Evolutionary conservation across 768 basidiomycete genomes (phyloP), one percentile per base, ranked within the genome.

Genomic region (Coprinopsis strossmayeri): DNA sequence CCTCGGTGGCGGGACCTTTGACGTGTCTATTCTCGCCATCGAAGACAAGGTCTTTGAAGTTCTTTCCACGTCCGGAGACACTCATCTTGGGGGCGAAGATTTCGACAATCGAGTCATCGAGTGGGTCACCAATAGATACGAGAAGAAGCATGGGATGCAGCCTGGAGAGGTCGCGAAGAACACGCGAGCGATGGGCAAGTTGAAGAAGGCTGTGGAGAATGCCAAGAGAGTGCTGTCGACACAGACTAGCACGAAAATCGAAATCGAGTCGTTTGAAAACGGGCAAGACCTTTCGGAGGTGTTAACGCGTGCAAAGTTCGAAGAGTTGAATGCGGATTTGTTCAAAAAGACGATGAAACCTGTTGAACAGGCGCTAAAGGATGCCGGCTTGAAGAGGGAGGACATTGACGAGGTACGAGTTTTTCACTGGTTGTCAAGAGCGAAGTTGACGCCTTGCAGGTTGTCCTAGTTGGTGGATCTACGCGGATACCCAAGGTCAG

Each of bases 301-400:
- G 5, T 71, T 90, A 44, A 90, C 87, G 17, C 75, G 87, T 41
- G 86, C 85, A 65, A 87, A 88, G 69, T 90, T 91, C 63, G 88
- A 90, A 70, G 85, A 89, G 65, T 72, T 90, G 57, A 89, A 87
- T 72, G 75, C 82, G 66, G 87, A 88, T 58, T 73, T 91, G 23
- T 89, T 91, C 78, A 71, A 79, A 56, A 84, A 83, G 76, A 90
- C 87, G 12, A 81, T 91, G 82, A 83, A 83, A 68, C 87, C 85
- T 51, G 87, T 90, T 53, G 82, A 87, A 65, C 85, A 84, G 67
- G 87, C 89, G 17, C 72, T 89, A 54, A 85, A 84, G 76, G 87
- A 90, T 63, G 83, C 87, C 39, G 75, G 76, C 53, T 75, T 91
- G 61, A 82, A 80, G 71, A 87, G 86, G 74, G 81, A 84, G 51